Percentiles rank a stretch among this genome's conserved stretches.
Conservation (phyloP, 495 filamentous ascomycete genomes). For the Cryomyces antarcticus region DNA sequence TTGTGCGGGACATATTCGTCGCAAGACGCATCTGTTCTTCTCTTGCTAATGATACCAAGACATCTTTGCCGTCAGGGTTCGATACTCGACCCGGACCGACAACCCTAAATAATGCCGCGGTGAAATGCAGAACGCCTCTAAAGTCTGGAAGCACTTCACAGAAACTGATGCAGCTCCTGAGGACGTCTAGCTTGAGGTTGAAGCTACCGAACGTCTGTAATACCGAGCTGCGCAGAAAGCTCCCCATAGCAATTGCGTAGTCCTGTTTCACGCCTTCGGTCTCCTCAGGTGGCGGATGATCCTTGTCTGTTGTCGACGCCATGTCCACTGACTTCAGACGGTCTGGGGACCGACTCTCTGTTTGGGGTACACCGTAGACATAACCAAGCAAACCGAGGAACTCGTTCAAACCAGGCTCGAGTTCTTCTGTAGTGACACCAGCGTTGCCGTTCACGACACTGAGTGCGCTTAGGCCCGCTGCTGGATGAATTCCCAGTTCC, state of each 20-base stretch:
- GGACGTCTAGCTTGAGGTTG: conserved; percentile 61
- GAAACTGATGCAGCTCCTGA: conserved; percentile 68
- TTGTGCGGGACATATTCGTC: conserved; percentile 67
- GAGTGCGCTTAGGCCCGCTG: conserved; percentile 33
- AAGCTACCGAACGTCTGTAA: conserved; percentile 30
- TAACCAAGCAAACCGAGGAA: conserved; percentile 8
- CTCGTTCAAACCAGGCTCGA: conserved; percentile 5
- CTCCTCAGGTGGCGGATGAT: background rate
- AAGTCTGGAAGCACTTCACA: conserved; percentile 90
- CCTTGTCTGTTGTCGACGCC: background rate
- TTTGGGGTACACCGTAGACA: conserved; percentile 9
- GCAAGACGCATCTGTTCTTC: conserved; percentile 72
- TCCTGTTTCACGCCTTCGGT: too few species aligned
- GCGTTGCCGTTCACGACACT: background rate
- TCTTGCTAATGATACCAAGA: conserved; percentile 40
- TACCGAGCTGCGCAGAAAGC: background rate
- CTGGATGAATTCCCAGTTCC: conserved; percentile 86
- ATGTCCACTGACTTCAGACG: background rate
- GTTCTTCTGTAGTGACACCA: background rate
- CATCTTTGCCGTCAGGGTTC: conserved; percentile 36
- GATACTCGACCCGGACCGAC: conserved; percentile 62
- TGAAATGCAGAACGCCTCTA: conserved; percentile 66
- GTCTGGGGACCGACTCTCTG: background rate
- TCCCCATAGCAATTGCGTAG: too few species aligned
- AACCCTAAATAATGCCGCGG: conserved; percentile 59